phyloP scores from a whole-genome alignment of 768 basidiomycete species.

The Tylopilus plumbeoviolaceoides region DNA sequence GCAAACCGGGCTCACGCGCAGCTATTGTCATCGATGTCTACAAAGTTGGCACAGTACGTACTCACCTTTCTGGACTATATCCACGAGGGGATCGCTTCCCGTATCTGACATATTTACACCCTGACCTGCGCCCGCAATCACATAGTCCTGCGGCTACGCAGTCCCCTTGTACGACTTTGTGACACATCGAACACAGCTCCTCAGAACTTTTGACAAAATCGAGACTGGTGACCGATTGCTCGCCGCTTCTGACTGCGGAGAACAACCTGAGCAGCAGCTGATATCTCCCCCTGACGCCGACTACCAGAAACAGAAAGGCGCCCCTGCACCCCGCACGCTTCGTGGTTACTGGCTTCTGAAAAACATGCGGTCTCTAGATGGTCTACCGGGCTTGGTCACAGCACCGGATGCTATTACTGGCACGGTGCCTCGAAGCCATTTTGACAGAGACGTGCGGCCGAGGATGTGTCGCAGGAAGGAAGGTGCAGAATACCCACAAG shows the following conservation, averaged over 20 bases:
- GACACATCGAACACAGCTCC: slow-evolving; percentile 49
- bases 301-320: not conserved
- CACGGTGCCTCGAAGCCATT: slow-evolving; percentile 11
- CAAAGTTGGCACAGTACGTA: slow-evolving; percentile 46
- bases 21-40: slow-evolving; percentile 56
- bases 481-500: not conserved
- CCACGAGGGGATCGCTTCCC: not conserved
- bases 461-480: not conserved
- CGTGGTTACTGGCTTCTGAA: slow-evolving; percentile 48
- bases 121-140: not conserved
- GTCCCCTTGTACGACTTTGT: slow-evolving; percentile 61
- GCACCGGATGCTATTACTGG: slow-evolving; percentile 20
- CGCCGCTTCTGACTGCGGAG: not conserved
- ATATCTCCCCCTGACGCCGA: slow-evolving; percentile 5
- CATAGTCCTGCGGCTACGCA: slow-evolving; percentile 62
- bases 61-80: too few relatives aligned
- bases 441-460: slow-evolving; percentile 18
- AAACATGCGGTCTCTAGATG: slow-evolving; percentile 53
- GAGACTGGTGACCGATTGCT: slow-evolving; percentile 39
- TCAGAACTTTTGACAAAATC: slow-evolving; percentile 36
- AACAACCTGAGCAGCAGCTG: not conserved
- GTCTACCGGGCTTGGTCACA: slow-evolving; percentile 44
- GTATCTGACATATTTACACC: not conserved
- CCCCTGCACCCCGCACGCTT: slow-evolving; percentile 27
- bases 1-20: slow-evolving; percentile 56